phyloP scores from a whole-genome alignment of 2,329 filamentous ascomycete species.

The Diplocarpon mali region DNA sequence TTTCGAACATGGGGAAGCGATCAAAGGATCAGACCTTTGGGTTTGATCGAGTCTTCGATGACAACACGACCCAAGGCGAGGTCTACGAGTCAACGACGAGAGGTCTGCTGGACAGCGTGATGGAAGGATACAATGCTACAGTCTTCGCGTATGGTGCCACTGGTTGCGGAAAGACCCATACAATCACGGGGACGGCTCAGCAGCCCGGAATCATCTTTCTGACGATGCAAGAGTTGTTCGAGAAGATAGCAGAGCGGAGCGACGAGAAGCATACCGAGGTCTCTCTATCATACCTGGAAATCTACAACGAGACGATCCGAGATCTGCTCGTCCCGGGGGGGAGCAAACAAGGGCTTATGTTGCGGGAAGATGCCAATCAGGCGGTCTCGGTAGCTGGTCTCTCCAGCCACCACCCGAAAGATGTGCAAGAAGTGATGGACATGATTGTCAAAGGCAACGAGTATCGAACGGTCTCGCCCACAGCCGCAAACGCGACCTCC shows the following conservation, averaged over 20 bases:
- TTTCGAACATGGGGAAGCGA: conserved; percentile 70
- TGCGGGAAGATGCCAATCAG: conserved; percentile 90
- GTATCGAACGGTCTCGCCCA: conserved; percentile 89
- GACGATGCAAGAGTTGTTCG: conserved; percentile 98
- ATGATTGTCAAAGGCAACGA: conserved; percentile 96
- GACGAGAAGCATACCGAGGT: conserved; percentile 84
- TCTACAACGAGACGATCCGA: conserved; percentile 98
- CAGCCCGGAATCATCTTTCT: conserved; percentile 97
- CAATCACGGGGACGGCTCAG: conserved; percentile 83
- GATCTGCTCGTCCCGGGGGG: conserved; percentile 82
- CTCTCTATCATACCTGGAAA: conserved; percentile 89
- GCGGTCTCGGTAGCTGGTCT: conserved; percentile 83
- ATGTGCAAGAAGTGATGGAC: conserved; percentile 96
- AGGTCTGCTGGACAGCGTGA: conserved; percentile 80
- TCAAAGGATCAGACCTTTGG: conserved; percentile 97
- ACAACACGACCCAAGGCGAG: conserved; percentile 82
- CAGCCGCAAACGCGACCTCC: conserved; percentile 92
- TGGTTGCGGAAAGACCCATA: conserved; percentile 97
- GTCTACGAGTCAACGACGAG: conserved; percentile 92
- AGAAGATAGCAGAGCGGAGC: conserved; percentile 79
- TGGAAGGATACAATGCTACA: conserved; percentile 97
- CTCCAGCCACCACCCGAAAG: conserved; percentile 80
- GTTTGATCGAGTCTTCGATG: conserved; percentile 95
- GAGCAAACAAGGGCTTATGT: conserved; percentile 70
- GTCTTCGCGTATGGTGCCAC: conserved; percentile 98